phyloP scores from a whole-genome alignment of 2,329 filamentous ascomycete genomes.

The Beauveria rudraprayagi region DNA sequence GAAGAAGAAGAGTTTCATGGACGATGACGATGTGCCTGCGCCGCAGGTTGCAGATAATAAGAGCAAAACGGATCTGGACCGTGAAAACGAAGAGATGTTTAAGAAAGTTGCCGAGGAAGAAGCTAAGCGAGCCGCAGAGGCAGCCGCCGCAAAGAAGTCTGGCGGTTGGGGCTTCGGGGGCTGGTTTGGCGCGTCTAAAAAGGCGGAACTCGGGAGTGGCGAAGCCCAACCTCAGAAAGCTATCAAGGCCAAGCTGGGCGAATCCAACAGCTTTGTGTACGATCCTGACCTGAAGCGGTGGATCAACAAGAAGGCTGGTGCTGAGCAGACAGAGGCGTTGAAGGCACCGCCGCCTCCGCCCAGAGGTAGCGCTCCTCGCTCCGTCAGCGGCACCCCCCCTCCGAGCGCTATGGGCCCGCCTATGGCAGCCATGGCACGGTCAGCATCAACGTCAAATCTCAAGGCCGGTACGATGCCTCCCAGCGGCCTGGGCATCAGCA shows the following conservation, averaged over 20 bases:
- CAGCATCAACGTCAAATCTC: slow-evolving; percentile 22
- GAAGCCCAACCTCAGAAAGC: slow-evolving; percentile 49
- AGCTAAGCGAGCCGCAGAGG: slow-evolving; percentile 51
- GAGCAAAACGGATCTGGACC: slow-evolving; percentile 60
- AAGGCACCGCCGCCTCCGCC: slow-evolving; percentile 74
- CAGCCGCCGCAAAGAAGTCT: slow-evolving; percentile 48
- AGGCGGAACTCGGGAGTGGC: slow-evolving; percentile 24
- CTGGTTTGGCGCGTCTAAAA: slow-evolving; percentile 73
- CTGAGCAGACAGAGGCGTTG: slow-evolving; percentile 50
- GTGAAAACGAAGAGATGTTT: slow-evolving; percentile 78
- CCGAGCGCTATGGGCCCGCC: slow-evolving; percentile 29
- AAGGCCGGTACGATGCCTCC: slow-evolving; percentile 24
- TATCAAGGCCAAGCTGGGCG: slow-evolving; percentile 89
- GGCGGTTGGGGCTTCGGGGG: slow-evolving; percentile 64
- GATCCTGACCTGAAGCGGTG: slow-evolving; percentile 95
- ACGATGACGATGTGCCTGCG: slow-evolving; percentile 64
- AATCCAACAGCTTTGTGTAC: slow-evolving; percentile 87
- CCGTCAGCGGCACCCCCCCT: slow-evolving; percentile 45
- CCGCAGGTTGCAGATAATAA: slow-evolving; percentile 42
- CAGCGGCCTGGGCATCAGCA: slow-evolving; percentile 27
- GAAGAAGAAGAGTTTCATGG: slow-evolving; percentile 73
- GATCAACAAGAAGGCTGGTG: slow-evolving; percentile 89
- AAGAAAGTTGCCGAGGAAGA: slow-evolving; percentile 73
- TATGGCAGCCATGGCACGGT: slow-evolving; percentile 16
- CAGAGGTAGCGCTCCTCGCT: slow-evolving; percentile 47